phyloP scores from a whole-genome alignment of 1,284 basidiomycete species.

The Cryptococcus amylolentus region DNA sequence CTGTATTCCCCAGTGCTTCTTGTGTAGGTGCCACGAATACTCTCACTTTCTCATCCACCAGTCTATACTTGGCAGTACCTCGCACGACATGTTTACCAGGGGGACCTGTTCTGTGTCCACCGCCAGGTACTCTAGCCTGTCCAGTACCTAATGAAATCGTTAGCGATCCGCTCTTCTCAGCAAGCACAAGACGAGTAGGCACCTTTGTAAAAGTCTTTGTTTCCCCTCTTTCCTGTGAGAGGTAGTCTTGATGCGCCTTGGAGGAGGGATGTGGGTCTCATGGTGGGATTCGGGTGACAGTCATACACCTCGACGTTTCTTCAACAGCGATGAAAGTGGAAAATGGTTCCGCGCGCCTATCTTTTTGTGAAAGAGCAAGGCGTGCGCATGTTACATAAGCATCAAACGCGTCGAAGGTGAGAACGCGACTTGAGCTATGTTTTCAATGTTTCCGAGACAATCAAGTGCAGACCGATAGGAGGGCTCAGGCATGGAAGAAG shows the following conservation, averaged over 20 bases:
- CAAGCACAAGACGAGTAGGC: slow-evolving; percentile 1
- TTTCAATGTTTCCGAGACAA: too few species aligned
- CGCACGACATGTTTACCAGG: slow-evolving; percentile 74
- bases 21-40: slow-evolving; percentile 75
- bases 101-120: slow-evolving; percentile 79
- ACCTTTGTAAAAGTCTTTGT: slow-evolving; percentile 95
- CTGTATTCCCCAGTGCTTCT: slow-evolving; percentile 60
- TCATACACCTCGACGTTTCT: too few species aligned
- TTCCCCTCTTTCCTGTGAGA: slow-evolving; percentile 75
- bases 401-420: too few species aligned
- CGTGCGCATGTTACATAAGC: too few species aligned
- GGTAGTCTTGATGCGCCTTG: slow-evolving; percentile 66
- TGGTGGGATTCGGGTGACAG: slow-evolving; percentile 8
- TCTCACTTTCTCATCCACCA: slow-evolving; percentile 75
- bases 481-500: slow-evolving; percentile 62
- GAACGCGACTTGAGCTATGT: too few species aligned
- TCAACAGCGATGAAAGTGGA: too few species aligned
- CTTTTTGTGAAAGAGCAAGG: too few species aligned
- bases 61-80: slow-evolving; percentile 70
- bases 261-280: slow-evolving; percentile 40
- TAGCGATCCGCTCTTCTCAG: too few species aligned
- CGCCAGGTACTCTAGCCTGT: slow-evolving; percentile 69
- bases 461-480: too few species aligned
- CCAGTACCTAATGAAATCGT: slow-evolving; percentile 61
- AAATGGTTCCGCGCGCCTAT: too few species aligned